phyloP scores from a whole-genome alignment of 2,329 filamentous ascomycete species.

The Aspergillus pseudonomiae region DNA sequence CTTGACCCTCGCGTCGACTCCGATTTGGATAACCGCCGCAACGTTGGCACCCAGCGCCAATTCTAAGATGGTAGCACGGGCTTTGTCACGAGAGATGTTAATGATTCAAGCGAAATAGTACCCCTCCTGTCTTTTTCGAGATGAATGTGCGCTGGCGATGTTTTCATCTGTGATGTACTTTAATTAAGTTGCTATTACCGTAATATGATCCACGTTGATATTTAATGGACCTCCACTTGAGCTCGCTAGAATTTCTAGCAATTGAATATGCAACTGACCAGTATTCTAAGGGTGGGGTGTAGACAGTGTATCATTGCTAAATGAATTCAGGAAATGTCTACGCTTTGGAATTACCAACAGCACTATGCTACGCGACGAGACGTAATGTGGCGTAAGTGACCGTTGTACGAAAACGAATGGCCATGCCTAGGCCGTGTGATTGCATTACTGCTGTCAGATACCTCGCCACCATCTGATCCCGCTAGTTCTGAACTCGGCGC shows the following conservation, averaged over 20 bases:
- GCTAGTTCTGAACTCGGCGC: background rate
- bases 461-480: too few species aligned
- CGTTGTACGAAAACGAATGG: background rate
- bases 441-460: too few species aligned
- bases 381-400: background rate
- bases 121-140: background rate
- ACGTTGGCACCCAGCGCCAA: conserved; percentile 5
- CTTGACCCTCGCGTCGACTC: conserved; percentile 59
- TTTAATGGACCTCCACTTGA: background rate
- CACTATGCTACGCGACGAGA: too few species aligned
- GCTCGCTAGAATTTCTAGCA: background rate
- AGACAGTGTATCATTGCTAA: too few species aligned
- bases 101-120: background rate
- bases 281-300: background rate
- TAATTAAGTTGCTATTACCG: background rate
- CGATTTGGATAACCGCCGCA: conserved; percentile 34
- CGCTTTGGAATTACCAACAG: background rate
- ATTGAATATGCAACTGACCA: background rate
- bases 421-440: background rate
- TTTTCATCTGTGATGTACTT: background rate
- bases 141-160: background rate
- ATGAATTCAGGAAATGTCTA: background rate
- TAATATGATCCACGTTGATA: background rate
- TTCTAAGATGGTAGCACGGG: background rate
- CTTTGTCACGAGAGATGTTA: background rate